Percentiles rank a stretch among this genome's conserved stretches.
Conservation (phyloP, 2,329 filamentous ascomycete genomes). For the Metarhizium brunneum region DNA sequence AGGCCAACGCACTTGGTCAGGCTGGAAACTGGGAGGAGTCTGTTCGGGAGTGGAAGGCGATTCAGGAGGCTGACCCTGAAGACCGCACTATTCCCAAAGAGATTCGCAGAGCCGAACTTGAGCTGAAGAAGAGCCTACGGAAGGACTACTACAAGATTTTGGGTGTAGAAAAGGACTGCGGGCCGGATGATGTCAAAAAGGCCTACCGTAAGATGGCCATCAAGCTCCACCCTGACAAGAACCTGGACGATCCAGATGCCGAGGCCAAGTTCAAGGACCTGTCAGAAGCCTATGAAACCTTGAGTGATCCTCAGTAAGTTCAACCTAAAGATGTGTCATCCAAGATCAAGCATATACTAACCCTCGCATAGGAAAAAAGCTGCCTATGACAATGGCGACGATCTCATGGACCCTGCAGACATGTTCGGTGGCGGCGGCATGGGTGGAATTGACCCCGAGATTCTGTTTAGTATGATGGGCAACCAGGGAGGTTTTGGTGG, state of each 20-base stretch:
- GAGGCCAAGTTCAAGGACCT: conserved; percentile 96
- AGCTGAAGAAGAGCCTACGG: conserved; percentile 93
- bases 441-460: conserved; percentile 65
- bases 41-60: conserved; percentile 77
- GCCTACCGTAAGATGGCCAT: conserved; percentile 94
- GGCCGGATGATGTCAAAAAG: conserved; percentile 83
- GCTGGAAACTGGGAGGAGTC: conserved; percentile 89
- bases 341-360: conserved; percentile 22
- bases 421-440: conserved; percentile 65
- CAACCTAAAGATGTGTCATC: not conserved
- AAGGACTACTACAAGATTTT: conserved; percentile 99
- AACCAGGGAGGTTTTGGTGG: conserved; percentile 49
- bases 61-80: conserved; percentile 73
- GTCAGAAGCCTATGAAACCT: conserved; percentile 89
- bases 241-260: conserved; percentile 73
- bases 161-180: conserved; percentile 75
- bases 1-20: conserved; percentile 80
- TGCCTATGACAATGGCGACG: conserved; percentile 85
- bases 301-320: conserved; percentile 86
- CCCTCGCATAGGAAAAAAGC: conserved; percentile 60
- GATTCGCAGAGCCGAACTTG: conserved; percentile 80
- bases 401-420: conserved; percentile 79
- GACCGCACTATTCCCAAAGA: conserved; percentile 77
- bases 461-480: conserved; percentile 80
- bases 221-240: conserved; percentile 95